Base-by-base conservation (phyloP, 805 yeast species). In the Limtongozyma cylindracea region DNA sequence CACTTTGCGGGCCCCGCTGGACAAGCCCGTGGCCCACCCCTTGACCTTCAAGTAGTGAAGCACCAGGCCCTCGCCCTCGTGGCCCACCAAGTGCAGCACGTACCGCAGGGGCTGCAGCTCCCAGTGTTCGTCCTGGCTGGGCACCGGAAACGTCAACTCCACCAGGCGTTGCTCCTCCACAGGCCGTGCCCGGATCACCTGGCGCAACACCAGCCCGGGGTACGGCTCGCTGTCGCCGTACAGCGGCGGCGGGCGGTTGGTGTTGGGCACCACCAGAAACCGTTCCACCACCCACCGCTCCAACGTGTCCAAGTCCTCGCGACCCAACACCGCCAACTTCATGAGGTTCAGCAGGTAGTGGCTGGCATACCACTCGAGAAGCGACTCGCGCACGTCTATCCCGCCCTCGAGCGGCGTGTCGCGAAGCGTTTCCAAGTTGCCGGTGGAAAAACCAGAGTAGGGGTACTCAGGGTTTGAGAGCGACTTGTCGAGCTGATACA, bases 21-120 rank as follows among this genome's bases (percentile, higher is more conserved):
- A 62, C 23, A 84, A 53, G 10, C 61, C 69, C 31, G 62, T 71
- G 5, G 84, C 92, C 78, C 82, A 74, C 9, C 82, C 73, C 25
- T 36, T 37, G 16, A 47, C 39, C 44, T 78, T 84, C 31, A 84
- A 57, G 30, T 54, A 57, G 25, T 67, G 60, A 17, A 78, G 51
- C 11, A 84, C 41, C 2, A 94, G 78, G 2, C 96, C 96, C 21
- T 68, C 56, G 21, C 88, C 74, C 47, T 84, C 98, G 42, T 84
- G 96, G 19, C 96, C 96, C 21, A 84, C 47, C 23, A 88, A 50
- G 41, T 88, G 95, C 11, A 82, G 62, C 31, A 50, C 58, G 42
- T 78, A 73, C 25, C 56, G 61, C 5, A 61, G 55, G 0, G 95
- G 91, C 31, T 64, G 64, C 12, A 58, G 55, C 24, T 59, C 57